phyloP scores from a whole-genome alignment of 2,329 filamentous ascomycete species.

The Epichloe gansuensis region DNA sequence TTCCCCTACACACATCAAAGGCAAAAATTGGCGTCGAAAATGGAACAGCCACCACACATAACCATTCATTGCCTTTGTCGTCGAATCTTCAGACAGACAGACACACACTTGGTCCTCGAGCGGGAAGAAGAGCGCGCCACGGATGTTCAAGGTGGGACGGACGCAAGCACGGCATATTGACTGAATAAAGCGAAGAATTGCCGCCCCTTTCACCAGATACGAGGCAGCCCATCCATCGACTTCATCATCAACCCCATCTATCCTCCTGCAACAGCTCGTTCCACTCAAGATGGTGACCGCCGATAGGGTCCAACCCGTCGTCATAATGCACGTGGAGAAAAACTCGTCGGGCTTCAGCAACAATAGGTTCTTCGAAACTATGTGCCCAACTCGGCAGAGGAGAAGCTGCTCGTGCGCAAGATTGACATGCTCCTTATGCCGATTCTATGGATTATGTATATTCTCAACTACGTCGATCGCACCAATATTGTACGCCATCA shows the following conservation, averaged over 20 bases:
- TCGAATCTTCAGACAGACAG: too few species aligned
- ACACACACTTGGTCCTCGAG: neutral
- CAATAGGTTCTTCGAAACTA: conserved; percentile 16
- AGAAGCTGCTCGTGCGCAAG: conserved; percentile 22
- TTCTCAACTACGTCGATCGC: conserved; percentile 46
- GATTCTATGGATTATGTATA: conserved; percentile 45
- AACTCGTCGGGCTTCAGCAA: neutral
- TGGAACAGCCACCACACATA: neutral
- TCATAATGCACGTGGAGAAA: neutral
- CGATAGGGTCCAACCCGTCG: neutral
- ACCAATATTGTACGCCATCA: conserved; percentile 43
- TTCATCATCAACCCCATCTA: too few species aligned
- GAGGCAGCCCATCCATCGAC: neutral
- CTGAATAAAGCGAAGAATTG: neutral
- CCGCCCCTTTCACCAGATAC: neutral
- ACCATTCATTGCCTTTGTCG: neutral
- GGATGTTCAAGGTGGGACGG: too few species aligned
- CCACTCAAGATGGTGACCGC: neutral
- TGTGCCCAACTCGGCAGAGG: conserved; percentile 14
- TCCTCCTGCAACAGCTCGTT: neutral
- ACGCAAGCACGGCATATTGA: too few species aligned
- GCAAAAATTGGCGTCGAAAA: neutral
- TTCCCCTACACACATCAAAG: neutral
- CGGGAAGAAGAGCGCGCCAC: neutral
- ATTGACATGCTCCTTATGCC: conserved; percentile 29